A percentile compares a stretch with the other conserved stretches of the same genome.
These are phyloP conservation scores for Vararia minispora DNA, from an alignment of 768 basidiomycete genomes.

Conservation along the genomic window DNA sequence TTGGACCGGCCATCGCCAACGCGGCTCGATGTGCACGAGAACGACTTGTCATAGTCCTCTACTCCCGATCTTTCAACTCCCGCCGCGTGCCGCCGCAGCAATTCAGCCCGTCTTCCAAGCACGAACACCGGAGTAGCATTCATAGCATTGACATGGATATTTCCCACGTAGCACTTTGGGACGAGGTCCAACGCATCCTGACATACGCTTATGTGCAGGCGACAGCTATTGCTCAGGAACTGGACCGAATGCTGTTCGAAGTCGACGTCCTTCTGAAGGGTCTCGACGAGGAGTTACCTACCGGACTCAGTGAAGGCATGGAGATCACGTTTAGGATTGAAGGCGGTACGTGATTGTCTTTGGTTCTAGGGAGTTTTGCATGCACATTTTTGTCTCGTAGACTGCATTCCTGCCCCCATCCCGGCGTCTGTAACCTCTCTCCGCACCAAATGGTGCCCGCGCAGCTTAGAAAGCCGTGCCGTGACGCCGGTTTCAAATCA, in stretches of 20 bases:
- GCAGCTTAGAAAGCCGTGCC: slow-evolving; percentile 9
- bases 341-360: slow-evolving; percentile 13
- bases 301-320: slow-evolving; percentile 26
- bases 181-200: slow-evolving; percentile 62
- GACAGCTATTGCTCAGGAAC: slow-evolving; percentile 58
- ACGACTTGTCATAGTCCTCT: slow-evolving; percentile 50
- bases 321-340: slow-evolving; percentile 20
- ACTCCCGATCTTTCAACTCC: slow-evolving; percentile 48
- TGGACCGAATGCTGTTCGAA: slow-evolving; percentile 61
- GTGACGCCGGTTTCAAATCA: slow-evolving; percentile 1
- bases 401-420: slow-evolving; percentile 14
- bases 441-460: slow-evolving; percentile 10
- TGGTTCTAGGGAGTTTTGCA: slow-evolving; percentile 15
- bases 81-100: slow-evolving; percentile 7
- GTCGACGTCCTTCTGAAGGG: slow-evolving; percentile 68
- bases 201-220: slow-evolving; percentile 81
- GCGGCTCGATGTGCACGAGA: slow-evolving; percentile 36
- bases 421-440: slow-evolving; percentile 10
- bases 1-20: slow-evolving; percentile 39
- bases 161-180: slow-evolving; percentile 44
- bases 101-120: slow-evolving; percentile 8
- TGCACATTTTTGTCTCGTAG: background rate
- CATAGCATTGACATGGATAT: slow-evolving; percentile 12
- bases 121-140: slow-evolving; percentile 1
- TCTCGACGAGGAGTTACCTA: slow-evolving; percentile 33